phyloP scores from a whole-genome alignment of 306 rosid genomes.

The Pueraria montana region DNA sequence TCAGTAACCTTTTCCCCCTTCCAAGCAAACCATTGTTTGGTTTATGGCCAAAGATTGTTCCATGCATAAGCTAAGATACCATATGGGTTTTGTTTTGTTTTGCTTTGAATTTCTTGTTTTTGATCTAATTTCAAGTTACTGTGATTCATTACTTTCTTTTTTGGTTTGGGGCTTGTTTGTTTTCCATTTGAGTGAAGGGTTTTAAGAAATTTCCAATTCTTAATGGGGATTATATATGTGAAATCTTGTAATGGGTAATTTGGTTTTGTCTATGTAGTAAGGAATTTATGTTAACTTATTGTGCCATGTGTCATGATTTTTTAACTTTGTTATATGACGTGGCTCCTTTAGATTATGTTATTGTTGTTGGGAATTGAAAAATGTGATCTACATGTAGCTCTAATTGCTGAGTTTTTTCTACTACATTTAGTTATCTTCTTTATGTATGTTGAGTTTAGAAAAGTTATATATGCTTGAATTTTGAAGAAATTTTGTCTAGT shows the following conservation, averaged over 20 bases:
- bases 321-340: slow-evolving; percentile 28
- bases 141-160: slow-evolving; percentile 46
- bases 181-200: slow-evolving; percentile 39
- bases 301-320: not conserved
- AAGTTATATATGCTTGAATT: slow-evolving; percentile 36
- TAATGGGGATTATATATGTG: slow-evolving; percentile 37
- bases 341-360: slow-evolving; percentile 36
- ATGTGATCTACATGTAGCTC: slow-evolving; percentile 8
- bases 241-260: slow-evolving; percentile 45
- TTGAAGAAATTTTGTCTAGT: slow-evolving; percentile 35
- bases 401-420: slow-evolving; percentile 2
- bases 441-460: slow-evolving; percentile 27
- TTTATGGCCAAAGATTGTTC: slow-evolving; percentile 36
- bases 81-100: slow-evolving; percentile 31
- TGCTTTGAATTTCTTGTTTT: not conserved
- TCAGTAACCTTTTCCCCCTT: slow-evolving; percentile 45
- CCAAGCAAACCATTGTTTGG: slow-evolving; percentile 47
- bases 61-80: slow-evolving; percentile 38
- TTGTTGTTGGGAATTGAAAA: slow-evolving; percentile 26
- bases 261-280: slow-evolving; percentile 46
- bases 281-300: slow-evolving; percentile 22
- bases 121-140: slow-evolving; percentile 34
- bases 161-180: slow-evolving; percentile 18
- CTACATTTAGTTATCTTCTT: not conserved
- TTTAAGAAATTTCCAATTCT: slow-evolving; percentile 41